Evolutionary conservation across 257 asterid genomes (phyloP).

Genomic region (Dorcoceras hygrometricum): DNA sequence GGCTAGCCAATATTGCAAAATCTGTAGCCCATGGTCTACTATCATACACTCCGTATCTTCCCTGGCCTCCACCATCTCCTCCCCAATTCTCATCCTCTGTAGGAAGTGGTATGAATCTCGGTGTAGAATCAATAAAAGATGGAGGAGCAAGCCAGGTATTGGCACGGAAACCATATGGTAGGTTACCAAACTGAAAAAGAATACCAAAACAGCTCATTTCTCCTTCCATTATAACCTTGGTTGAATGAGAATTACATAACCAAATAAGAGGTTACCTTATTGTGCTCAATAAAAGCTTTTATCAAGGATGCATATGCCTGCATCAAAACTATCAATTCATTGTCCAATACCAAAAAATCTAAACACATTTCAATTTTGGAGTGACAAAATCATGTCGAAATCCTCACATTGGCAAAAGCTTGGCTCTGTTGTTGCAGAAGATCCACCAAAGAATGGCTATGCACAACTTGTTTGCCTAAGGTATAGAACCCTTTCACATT

Average conservation of each 20-base stretch:
- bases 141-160: slow-evolving; percentile 97
- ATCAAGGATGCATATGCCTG: slow-evolving; percentile 90
- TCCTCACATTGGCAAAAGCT: slow-evolving; percentile 89
- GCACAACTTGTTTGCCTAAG: slow-evolving; percentile 67
- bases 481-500: slow-evolving; percentile 86
- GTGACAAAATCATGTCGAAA: slow-evolving; percentile 9
- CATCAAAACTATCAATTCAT: slow-evolving; percentile 32
- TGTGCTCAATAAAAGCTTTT: slow-evolving; percentile 86
- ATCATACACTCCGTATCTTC: slow-evolving; percentile 71
- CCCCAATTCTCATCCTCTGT: slow-evolving; percentile 91
- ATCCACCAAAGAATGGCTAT: slow-evolving; percentile 88
- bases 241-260: slow-evolving; percentile 21
- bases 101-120: slow-evolving; percentile 59
- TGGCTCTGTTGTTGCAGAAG: slow-evolving; percentile 99
- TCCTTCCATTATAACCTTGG: slow-evolving; percentile 24
- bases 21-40: slow-evolving; percentile 91
- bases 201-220: slow-evolving; percentile 32
- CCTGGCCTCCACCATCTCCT: slow-evolving; percentile 95
- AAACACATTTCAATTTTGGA: slow-evolving; percentile 6
- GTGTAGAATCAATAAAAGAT: slow-evolving; percentile 49
- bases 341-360: slow-evolving; percentile 9
- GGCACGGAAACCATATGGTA: slow-evolving; percentile 97
- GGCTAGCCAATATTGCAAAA: slow-evolving; percentile 71
- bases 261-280: slow-evolving; percentile 62
- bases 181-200: slow-evolving; percentile 90